Evolutionary conservation across 306 rosid species (phyloP).

Genomic region (Gastrolobium villosum): DNA sequence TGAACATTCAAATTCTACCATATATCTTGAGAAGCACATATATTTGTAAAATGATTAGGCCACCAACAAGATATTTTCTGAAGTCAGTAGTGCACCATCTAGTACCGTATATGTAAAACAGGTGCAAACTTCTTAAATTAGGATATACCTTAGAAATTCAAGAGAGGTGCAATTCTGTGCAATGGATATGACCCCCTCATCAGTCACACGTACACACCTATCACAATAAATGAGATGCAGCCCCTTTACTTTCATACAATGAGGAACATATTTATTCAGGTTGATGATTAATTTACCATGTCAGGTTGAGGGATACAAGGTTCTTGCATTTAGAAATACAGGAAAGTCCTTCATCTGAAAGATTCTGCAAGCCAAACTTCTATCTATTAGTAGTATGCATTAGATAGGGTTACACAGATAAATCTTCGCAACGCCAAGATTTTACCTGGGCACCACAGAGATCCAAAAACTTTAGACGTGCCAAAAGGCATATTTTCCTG

Average conservation of each 20-base stretch:
- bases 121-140: conserved; percentile 37
- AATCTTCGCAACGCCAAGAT: conserved; percentile 25
- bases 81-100: conserved; percentile 27
- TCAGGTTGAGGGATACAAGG: conserved; percentile 75
- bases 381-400: conserved; percentile 38
- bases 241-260: conserved; percentile 20
- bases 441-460: conserved; percentile 91
- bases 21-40: conserved; percentile 27
- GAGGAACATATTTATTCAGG: conserved; percentile 31
- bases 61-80: conserved; percentile 26
- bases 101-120: conserved; percentile 9
- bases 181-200: conserved; percentile 70
- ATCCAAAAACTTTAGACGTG: conserved; percentile 71
- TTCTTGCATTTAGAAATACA: conserved; percentile 70
- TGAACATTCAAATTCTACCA: conserved; percentile 24
- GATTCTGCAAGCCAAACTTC: conserved; percentile 62
- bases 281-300: conserved; percentile 70
- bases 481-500: conserved; percentile 64
- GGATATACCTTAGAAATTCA: conserved; percentile 74
- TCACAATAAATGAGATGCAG: conserved; percentile 42
- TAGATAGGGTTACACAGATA: conserved; percentile 26
- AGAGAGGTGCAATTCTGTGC: conserved; percentile 72
- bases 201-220: conserved; percentile 87
- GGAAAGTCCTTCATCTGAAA: conserved; percentile 78
- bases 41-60: background rate